A percentile compares a stretch with the other conserved stretches of the same genome.
Conservation (phyloP, 345 rosid species). For the Melaleuca alternifolia region DNA sequence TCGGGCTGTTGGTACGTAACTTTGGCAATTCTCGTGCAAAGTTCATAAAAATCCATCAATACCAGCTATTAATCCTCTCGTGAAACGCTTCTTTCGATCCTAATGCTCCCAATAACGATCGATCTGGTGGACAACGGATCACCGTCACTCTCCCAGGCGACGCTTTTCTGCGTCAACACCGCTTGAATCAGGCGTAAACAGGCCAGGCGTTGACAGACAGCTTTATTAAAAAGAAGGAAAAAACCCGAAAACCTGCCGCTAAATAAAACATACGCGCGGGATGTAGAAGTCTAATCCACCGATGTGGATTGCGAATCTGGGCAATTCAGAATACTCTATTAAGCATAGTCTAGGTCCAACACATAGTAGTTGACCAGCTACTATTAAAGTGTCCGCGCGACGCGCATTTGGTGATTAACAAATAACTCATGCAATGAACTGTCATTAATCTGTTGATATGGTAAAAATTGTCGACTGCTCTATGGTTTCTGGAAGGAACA, state of each 20-base stretch:
- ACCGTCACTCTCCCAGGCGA: not conserved
- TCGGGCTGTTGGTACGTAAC: not conserved
- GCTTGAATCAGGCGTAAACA: not conserved
- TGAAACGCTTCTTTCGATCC: not conserved
- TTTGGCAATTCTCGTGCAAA: not conserved
- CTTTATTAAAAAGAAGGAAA: not conserved
- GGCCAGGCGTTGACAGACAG: not conserved
- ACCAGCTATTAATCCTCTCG: not conserved
- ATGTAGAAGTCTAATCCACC: not conserved
- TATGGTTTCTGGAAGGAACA: not conserved
- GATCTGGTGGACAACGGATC: not conserved
- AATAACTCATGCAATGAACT: not conserved
- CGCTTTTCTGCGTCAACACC: not conserved
- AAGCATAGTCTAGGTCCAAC: not conserved
- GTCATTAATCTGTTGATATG: not conserved
- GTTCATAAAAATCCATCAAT: not conserved
- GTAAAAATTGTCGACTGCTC: not conserved
- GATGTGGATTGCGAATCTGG: not conserved
- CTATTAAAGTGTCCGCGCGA: not conserved
- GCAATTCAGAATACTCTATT: not conserved
- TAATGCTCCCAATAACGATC: not conserved
- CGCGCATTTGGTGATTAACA: not conserved
- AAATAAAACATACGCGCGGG: not conserved
- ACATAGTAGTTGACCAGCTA: not conserved
- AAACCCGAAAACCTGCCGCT: not conserved